These are phyloP conservation scores for Saturnispora ahearnii DNA, from an alignment of 805 yeast species.

Conservation along the genomic window DNA sequence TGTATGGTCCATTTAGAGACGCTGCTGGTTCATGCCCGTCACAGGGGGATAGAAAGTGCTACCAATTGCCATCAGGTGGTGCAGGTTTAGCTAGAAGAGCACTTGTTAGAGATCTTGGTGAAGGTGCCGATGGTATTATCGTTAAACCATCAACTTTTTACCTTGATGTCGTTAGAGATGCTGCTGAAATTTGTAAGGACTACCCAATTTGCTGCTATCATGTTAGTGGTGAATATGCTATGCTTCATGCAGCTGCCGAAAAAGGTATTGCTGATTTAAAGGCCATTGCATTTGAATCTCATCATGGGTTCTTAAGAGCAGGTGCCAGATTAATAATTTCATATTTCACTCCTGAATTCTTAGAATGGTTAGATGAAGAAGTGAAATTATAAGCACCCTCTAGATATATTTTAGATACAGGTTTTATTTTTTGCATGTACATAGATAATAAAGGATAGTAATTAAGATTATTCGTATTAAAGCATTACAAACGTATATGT, in stretches of 20 bases:
- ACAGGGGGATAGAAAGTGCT: constrained; percentile 83
- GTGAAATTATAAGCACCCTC: constrained; percentile 14
- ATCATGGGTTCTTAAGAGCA: constrained; percentile 86
- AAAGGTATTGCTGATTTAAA: constrained; percentile 86
- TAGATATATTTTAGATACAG: neutral
- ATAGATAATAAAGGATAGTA: neutral
- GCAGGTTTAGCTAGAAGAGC: constrained; percentile 93
- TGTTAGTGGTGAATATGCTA: constrained; percentile 95
- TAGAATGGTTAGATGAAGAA: constrained; percentile 71
- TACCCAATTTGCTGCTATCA: constrained; percentile 92
- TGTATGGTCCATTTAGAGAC: constrained; percentile 96
- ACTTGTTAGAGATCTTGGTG: constrained; percentile 69
- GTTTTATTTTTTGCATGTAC: neutral
- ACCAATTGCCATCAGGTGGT: constrained; percentile 90
- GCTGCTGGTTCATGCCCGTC: constrained; percentile 92
- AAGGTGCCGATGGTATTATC: constrained; percentile 93
- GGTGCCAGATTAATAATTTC: constrained; percentile 90
- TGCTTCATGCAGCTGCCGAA: constrained; percentile 97
- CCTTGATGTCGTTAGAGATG: constrained; percentile 83
- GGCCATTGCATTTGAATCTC: constrained; percentile 73
- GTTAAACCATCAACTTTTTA: constrained; percentile 96
- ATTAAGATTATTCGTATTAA: neutral
- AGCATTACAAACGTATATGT: neutral
- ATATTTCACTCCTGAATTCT: constrained; percentile 90
- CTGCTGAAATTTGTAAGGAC: constrained; percentile 70